Evolutionary conservation across 768 basidiomycete species (phyloP).

Genomic region (Xerocomellus intermedius): DNA sequence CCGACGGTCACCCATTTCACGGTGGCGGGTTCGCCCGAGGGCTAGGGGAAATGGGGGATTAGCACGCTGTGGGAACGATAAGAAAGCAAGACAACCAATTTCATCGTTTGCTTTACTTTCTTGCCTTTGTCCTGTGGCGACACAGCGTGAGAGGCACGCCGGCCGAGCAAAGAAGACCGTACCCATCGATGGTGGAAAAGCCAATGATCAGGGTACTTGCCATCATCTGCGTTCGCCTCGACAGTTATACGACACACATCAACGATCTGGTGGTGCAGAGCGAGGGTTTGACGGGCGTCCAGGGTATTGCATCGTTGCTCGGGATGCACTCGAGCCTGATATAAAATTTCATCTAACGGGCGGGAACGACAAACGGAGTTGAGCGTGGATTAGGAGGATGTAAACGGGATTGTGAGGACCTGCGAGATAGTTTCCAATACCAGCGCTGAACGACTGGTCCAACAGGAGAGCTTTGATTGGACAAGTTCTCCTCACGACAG

Average conservation of each 20-base stretch:
- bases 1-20: constrained; percentile 75
- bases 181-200: constrained; percentile 72
- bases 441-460: constrained; percentile 78
- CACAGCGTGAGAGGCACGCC: constrained; percentile 14
- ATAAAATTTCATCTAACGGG: constrained; percentile 63
- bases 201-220: constrained; percentile 66
- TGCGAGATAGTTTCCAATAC: constrained; percentile 83
- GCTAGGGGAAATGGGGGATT: constrained; percentile 39
- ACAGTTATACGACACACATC: constrained; percentile 63
- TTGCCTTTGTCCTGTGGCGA: constrained; percentile 56
- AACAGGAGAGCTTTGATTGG: constrained; percentile 75
- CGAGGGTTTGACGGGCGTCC: constrained; percentile 44
- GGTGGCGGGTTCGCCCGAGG: constrained; percentile 66
- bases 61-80: background rate
- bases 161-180: background rate
- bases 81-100: constrained; percentile 39
- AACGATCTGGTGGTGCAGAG: constrained; percentile 51
- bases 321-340: constrained; percentile 72
- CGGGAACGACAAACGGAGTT: background rate
- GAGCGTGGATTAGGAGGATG: background rate
- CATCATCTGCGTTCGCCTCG: constrained; percentile 65
- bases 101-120: constrained; percentile 45
- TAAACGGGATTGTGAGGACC: constrained; percentile 35
- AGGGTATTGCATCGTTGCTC: constrained; percentile 63
- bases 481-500: constrained; percentile 54